Base-by-base conservation (phyloP, 176 grass and related monocot species). In the Cenchrus purpureus region DNA sequence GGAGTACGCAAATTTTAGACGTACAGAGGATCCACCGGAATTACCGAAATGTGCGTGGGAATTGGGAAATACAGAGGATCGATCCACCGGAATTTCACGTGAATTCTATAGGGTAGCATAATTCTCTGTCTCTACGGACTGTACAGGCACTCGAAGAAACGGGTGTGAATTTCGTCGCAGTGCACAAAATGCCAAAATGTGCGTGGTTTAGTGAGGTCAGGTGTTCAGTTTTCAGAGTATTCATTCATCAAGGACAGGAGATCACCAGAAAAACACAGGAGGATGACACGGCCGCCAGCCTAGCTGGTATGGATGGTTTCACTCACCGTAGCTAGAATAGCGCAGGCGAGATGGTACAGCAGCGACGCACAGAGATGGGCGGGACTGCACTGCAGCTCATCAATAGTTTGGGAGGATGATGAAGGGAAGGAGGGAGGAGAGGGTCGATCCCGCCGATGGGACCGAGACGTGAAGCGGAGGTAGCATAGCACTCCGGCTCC, bases 321-420 rank as follows among this genome's bases (percentile, higher is more conserved):
- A 46, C 44, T 46, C 0, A 42, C 54, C 54, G 42, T 25, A 57
- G 37, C 37, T 14, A 22, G 37, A 19, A 22, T 43, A 61, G 25
- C 6, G 76, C 19, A 40, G 45, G 76, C 75, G 75, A 58, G 52
- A 25, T 52, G 69, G 37, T 44, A 63, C 63, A 44, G 22, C 51
- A 57, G 19, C 78, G 16, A 31, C 10, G 65, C 74, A 86, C 44
- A 67, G 88, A 79, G 89, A 87, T 90, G 84, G 84, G 80, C 80
- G 59, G 60, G 59, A 79, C 80, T 71, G 66, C 52, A 80, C 46
- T 66, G 77, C 45, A 65, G 77, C 46, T 79, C 46, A 62, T 79
- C 29, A 78, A 49, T 64, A 79, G 22, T 65, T 65, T 43, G 20
- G n/a, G 71, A 57, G 2, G 20, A 0, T 40, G 20, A 0, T 40